A percentile compares a stretch with the other conserved stretches of the same genome.
phyloP scores from a whole-genome alignment of 495 filamentous ascomycete species.

The Penicillium angulare region DNA sequence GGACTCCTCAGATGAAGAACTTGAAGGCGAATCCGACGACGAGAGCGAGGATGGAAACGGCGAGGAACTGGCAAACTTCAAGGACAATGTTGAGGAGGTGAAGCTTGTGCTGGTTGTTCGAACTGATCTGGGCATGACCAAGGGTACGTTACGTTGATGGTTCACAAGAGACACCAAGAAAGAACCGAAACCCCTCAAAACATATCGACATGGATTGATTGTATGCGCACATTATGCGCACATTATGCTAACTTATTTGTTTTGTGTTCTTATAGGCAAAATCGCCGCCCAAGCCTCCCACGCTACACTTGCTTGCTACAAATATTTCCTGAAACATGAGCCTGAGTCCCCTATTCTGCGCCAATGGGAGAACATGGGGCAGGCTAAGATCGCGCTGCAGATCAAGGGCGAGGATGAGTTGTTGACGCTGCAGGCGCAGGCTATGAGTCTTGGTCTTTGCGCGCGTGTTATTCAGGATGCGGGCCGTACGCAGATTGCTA shows the following conservation, averaged over 20 bases:
- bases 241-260: slow-evolving; percentile 4
- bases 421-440: slow-evolving; percentile 69
- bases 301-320: slow-evolving; percentile 96
- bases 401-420: slow-evolving; percentile 80
- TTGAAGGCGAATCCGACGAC: slow-evolving; percentile 24
- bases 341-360: slow-evolving; percentile 63
- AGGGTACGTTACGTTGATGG: slow-evolving; percentile 61
- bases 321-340: slow-evolving; percentile 62
- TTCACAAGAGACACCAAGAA: too few relatives aligned
- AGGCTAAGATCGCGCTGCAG: slow-evolving; percentile 91
- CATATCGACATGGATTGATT: too few relatives aligned
- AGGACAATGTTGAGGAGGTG: slow-evolving; percentile 71
- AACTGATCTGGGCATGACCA: slow-evolving; percentile 94
- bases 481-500: slow-evolving; percentile 95
- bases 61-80: slow-evolving; percentile 44
- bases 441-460: slow-evolving; percentile 79
- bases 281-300: slow-evolving; percentile 96
- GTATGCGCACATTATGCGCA: not conserved
- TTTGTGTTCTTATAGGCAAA: slow-evolving; percentile 73
- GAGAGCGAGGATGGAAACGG: slow-evolving; percentile 37
- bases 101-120: slow-evolving; percentile 91
- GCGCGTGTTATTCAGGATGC: slow-evolving; percentile 90
- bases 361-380: slow-evolving; percentile 80
- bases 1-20: slow-evolving; percentile 45
- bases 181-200: too few relatives aligned